Conservation (phyloP, 805 yeast genomes). For the Scheffersomyces spartinae region DNA sequence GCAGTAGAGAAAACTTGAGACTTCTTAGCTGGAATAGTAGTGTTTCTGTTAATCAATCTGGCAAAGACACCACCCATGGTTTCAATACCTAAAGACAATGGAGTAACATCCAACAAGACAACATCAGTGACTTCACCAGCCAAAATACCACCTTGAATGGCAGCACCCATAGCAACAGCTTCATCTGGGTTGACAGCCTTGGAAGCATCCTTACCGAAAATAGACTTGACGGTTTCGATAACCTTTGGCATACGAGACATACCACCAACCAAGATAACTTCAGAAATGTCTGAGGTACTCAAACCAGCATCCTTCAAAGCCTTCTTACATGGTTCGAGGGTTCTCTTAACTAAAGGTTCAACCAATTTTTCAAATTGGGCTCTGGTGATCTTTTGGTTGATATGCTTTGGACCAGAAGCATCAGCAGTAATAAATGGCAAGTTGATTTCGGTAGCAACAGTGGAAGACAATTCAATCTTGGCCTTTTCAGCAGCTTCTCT, state of each 20-base stretch:
- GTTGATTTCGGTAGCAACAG: slow-evolving; percentile 62
- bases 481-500: slow-evolving; percentile 87
- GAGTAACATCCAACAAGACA: slow-evolving; percentile 78
- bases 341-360: slow-evolving; percentile 59
- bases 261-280: slow-evolving; percentile 81
- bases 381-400: slow-evolving; percentile 57
- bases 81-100: slow-evolving; percentile 90
- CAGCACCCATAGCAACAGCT: slow-evolving; percentile 95
- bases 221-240: slow-evolving; percentile 57
- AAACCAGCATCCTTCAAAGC: slow-evolving; percentile 75
- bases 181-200: slow-evolving; percentile 92
- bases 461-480: slow-evolving; percentile 73
- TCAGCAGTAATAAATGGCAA: slow-evolving; percentile 83
- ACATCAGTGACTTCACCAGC: slow-evolving; percentile 94
- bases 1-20: slow-evolving; percentile 95
- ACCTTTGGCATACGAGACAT: slow-evolving; percentile 92
- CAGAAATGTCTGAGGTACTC: slow-evolving; percentile 54
- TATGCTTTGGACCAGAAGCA: slow-evolving; percentile 71
- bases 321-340: slow-evolving; percentile 68
- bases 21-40: slow-evolving; percentile 94
- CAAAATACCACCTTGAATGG: slow-evolving; percentile 93
- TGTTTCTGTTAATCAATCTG: slow-evolving; percentile 81
- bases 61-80: slow-evolving; percentile 98
- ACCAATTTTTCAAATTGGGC: slow-evolving; percentile 57
- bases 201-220: slow-evolving; percentile 77